Conservation (phyloP, 495 filamentous ascomycete genomes). For the Penicillium pulvis region DNA sequence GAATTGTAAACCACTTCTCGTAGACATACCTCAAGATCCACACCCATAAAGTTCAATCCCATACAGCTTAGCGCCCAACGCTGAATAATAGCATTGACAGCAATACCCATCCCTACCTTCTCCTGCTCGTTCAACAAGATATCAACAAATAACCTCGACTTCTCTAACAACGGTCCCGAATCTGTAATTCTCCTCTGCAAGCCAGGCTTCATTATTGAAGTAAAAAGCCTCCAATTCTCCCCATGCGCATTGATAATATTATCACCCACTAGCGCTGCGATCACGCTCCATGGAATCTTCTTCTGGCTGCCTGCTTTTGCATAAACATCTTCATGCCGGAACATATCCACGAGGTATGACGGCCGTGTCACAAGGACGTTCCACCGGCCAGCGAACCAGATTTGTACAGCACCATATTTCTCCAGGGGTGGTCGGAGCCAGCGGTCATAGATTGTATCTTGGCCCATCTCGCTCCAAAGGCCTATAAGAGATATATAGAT, state of each 20-base stretch:
- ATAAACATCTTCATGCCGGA: slow-evolving; percentile 48
- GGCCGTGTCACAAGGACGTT: slow-evolving; percentile 41
- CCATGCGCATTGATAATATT: slow-evolving; percentile 43
- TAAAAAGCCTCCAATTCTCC: slow-evolving; percentile 37
- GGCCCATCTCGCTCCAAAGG: slow-evolving; percentile 37
- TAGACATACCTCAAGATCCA: slow-evolving; percentile 26
- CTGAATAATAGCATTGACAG: slow-evolving; percentile 29
- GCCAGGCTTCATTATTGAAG: slow-evolving; percentile 40
- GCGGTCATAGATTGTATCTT: slow-evolving; percentile 34
- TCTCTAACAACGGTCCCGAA: slow-evolving; percentile 21
- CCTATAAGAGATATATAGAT: slow-evolving; percentile 38
- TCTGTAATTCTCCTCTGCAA: slow-evolving; percentile 35
- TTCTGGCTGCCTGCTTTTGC: slow-evolving; percentile 49
- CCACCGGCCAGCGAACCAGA: slow-evolving; percentile 48
- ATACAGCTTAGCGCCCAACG: slow-evolving; percentile 33
- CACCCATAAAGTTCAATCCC: slow-evolving; percentile 27
- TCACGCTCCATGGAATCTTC: slow-evolving; percentile 47
- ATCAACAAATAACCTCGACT: slow-evolving; percentile 27
- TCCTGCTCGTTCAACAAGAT: slow-evolving; percentile 19
- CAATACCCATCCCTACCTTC: slow-evolving; percentile 4
- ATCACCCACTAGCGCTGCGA: slow-evolving; percentile 41
- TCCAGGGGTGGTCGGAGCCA: slow-evolving; percentile 32
- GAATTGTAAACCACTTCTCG: no score
- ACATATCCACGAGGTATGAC: slow-evolving; percentile 42
- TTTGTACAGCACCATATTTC: slow-evolving; percentile 46